These are phyloP conservation scores for Penstemon eatonii DNA, from an alignment of 257 asterid species.

Conservation along the genomic window DNA sequence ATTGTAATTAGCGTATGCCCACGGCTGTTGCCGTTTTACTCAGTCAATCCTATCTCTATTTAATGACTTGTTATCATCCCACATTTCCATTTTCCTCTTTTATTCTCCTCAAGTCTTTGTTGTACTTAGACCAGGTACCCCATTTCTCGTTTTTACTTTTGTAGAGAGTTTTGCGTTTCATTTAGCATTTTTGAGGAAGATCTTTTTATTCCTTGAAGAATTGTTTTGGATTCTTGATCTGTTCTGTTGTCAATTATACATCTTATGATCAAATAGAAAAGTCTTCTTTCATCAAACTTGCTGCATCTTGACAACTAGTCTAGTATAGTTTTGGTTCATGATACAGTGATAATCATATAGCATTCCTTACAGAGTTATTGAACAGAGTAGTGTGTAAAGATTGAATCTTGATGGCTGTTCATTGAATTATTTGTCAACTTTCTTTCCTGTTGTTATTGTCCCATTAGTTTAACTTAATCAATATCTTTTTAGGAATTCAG, in stretches of 20 bases:
- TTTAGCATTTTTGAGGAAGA: not conserved
- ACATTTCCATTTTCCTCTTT: not conserved
- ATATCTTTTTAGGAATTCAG: slow-evolving; percentile 6
- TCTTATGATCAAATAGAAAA: not conserved
- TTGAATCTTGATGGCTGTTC: slow-evolving; percentile 28
- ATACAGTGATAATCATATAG: slow-evolving; percentile 13
- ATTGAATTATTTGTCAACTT: slow-evolving; percentile 13
- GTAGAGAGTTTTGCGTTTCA: not conserved
- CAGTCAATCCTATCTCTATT: slow-evolving; percentile 24
- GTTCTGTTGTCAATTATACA: not conserved
- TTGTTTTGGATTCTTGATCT: slow-evolving; percentile 31
- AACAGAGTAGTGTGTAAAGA: slow-evolving; percentile 14
- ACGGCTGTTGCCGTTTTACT: not conserved
- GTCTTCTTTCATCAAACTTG: not conserved
- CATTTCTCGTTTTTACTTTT: not conserved
- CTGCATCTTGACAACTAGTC: not conserved
- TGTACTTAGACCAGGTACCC: not conserved
- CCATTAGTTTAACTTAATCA: not conserved
- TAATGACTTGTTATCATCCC: slow-evolving; percentile 3
- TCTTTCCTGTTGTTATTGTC: slow-evolving; percentile 2
- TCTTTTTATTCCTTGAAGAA: not conserved
- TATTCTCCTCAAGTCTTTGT: not conserved
- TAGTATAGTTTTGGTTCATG: slow-evolving; percentile 1
- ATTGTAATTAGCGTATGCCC: not conserved
- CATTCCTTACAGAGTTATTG: slow-evolving; percentile 17